Evolutionary conservation across 164 flowering plant genomes (phyloP).

Genomic region (Liquidambar formosana): DNA sequence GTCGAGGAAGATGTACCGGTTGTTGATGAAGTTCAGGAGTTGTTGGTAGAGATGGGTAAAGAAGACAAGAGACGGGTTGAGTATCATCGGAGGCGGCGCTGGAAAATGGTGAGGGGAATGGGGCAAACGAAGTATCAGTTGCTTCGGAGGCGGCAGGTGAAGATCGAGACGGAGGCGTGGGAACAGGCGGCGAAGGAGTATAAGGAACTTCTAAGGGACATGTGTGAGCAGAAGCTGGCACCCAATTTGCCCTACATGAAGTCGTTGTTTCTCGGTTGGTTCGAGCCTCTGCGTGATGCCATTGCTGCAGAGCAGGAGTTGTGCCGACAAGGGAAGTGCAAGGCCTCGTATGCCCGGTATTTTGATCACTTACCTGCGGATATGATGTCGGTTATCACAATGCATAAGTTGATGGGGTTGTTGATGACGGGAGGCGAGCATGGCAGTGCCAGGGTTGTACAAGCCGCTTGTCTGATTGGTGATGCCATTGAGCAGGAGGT

Average conservation of each 20-base stretch:
- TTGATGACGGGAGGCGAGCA: conserved; percentile 73
- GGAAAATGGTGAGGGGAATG: conserved; percentile 29
- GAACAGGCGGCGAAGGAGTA: conserved; percentile 82
- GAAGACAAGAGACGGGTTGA: conserved; percentile 18
- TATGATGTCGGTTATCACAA: conserved; percentile 91
- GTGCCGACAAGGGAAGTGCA: conserved; percentile 45
- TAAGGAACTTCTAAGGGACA: conserved; percentile 72
- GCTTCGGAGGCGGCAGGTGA: conserved; percentile 71
- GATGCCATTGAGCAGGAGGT: conserved; percentile 98
- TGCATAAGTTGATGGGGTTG: conserved; percentile 90
- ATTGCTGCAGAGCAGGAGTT: conserved; percentile 69
- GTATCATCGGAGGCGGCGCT: conserved; percentile 10
- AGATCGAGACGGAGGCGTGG: conserved; percentile 95
- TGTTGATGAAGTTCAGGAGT: conserved; percentile 8
- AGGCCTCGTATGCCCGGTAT: conserved; percentile 46
- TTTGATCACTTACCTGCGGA: conserved; percentile 79
- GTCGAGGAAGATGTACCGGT: background rate
- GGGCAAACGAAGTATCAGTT: conserved; percentile 30
- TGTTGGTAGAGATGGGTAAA: background rate
- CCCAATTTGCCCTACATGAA: conserved; percentile 97
- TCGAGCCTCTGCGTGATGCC: conserved; percentile 71
- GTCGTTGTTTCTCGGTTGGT: conserved; percentile 95
- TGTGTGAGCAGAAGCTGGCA: conserved; percentile 88
- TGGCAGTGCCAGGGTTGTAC: conserved; percentile 71
- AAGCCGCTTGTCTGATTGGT: conserved; percentile 75